These are phyloP conservation scores for Nothophytophthora sp. DNA, from an alignment of 352 stramenopile species.

Conservation along the genomic window DNA sequence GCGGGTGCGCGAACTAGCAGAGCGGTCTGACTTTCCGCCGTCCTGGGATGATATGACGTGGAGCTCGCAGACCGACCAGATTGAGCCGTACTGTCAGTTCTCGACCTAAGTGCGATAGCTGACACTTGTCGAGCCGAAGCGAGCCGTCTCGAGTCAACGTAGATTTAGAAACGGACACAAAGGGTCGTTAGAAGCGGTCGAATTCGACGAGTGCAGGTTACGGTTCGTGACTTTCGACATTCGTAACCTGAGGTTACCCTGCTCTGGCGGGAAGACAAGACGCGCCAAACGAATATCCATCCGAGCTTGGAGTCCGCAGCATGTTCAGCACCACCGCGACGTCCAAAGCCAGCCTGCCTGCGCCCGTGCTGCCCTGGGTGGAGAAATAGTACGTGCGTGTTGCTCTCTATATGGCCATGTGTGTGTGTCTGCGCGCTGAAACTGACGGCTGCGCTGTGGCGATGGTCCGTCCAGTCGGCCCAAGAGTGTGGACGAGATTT, in stretches of 20 bases:
- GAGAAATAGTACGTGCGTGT: constrained; percentile 93
- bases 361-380: constrained; percentile 92
- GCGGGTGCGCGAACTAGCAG: no score
- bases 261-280: no score
- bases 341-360: constrained; percentile 31
- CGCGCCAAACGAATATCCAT: constrained; percentile 13
- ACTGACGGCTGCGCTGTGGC: no score
- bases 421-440: no score
- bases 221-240: no score
- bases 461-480: constrained; percentile 91
- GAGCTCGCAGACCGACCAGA: constrained; percentile 6
- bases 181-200: no score
- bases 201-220: no score
- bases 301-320: constrained; percentile 3
- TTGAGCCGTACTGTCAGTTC: constrained; percentile 2
- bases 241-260: no score
- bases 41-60: constrained; percentile 20
- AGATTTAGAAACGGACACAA: no score
- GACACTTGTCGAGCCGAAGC: not conserved
- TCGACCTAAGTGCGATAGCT: constrained; percentile 13
- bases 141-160: no score
- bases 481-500: constrained; percentile 96
- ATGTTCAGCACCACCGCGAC: constrained; percentile 43
- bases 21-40: constrained; percentile 3
- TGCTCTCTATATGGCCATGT: not conserved